These are phyloP conservation scores for Colletotrichum simmondsii DNA, from an alignment of 2,329 filamentous ascomycete genomes.

Conservation along the genomic window DNA sequence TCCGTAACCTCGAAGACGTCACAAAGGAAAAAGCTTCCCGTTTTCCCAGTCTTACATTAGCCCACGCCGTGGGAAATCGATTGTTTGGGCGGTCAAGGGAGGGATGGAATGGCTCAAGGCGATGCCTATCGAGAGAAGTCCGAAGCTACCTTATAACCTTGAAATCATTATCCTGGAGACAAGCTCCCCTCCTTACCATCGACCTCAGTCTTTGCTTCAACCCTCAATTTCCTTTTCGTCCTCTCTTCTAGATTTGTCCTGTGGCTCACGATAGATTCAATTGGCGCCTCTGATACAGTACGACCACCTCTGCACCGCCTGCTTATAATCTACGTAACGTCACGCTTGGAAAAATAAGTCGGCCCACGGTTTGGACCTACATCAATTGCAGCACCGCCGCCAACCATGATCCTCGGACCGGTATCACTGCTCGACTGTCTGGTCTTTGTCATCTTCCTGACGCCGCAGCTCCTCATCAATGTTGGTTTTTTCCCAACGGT, in stretches of 20 bases:
- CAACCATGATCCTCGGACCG: constrained; percentile 76
- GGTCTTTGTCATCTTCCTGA: constrained; percentile 76
- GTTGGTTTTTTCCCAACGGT: constrained; percentile 71
- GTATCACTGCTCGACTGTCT: constrained; percentile 82
- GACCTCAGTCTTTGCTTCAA: background rate
- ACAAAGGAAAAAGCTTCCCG: background rate
- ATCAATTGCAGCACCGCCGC: background rate
- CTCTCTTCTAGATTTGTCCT: background rate
- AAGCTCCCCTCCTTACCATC: background rate
- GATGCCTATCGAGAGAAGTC: background rate
- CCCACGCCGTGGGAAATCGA: background rate
- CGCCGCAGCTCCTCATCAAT: constrained; percentile 76
- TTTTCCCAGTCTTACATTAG: constrained; percentile 9
- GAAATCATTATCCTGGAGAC: no score
- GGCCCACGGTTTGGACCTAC: background rate
- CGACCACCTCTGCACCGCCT: background rate
- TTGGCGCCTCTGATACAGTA: background rate
- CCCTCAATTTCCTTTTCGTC: background rate
- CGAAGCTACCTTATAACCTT: background rate
- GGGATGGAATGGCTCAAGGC: background rate
- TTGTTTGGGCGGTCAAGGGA: constrained; percentile 20
- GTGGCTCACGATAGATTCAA: background rate
- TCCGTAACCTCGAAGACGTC: constrained; percentile 25
- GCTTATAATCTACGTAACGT: background rate
- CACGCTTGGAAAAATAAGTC: background rate